phyloP scores from a whole-genome alignment of 805 yeast genomes.

The Metschnikowia lachancei region DNA sequence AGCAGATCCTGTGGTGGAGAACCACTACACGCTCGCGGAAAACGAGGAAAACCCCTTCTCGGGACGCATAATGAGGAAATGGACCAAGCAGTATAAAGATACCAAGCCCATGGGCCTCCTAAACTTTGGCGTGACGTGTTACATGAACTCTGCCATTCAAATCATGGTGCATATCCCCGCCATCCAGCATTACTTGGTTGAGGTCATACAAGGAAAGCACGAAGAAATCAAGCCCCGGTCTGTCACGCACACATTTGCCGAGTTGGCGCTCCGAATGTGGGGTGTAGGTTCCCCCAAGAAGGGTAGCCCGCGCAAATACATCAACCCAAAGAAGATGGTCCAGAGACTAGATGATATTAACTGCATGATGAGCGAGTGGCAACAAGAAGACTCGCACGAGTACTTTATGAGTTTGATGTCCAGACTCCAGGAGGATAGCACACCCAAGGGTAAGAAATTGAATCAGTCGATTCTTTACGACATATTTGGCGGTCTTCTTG shows the following conservation, averaged over 20 bases:
- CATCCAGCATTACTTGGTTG: slow-evolving; percentile 74
- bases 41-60: slow-evolving; percentile 60
- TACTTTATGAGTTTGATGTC: slow-evolving; percentile 90
- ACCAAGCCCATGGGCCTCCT: slow-evolving; percentile 71
- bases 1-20: neutral
- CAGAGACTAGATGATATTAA: slow-evolving; percentile 76
- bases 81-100: slow-evolving; percentile 52
- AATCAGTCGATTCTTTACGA: slow-evolving; percentile 82
- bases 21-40: slow-evolving; percentile 61
- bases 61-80: slow-evolving; percentile 59
- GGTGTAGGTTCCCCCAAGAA: slow-evolving; percentile 34
- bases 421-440: slow-evolving; percentile 85
- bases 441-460: slow-evolving; percentile 85
- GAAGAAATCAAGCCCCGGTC: slow-evolving; percentile 49
- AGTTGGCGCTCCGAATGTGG: slow-evolving; percentile 70
- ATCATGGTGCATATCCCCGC: slow-evolving; percentile 90
- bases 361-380: slow-evolving; percentile 96
- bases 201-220: slow-evolving; percentile 54
- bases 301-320: slow-evolving; percentile 40
- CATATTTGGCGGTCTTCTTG: slow-evolving; percentile 86
- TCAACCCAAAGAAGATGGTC: slow-evolving; percentile 76
- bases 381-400: slow-evolving; percentile 97
- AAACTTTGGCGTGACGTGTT: slow-evolving; percentile 94
- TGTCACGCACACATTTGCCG: slow-evolving; percentile 66
- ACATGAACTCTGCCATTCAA: slow-evolving; percentile 93